phyloP scores from a whole-genome alignment of 1,284 basidiomycete species.

The Ceratorhiza oryzae-sativae region DNA sequence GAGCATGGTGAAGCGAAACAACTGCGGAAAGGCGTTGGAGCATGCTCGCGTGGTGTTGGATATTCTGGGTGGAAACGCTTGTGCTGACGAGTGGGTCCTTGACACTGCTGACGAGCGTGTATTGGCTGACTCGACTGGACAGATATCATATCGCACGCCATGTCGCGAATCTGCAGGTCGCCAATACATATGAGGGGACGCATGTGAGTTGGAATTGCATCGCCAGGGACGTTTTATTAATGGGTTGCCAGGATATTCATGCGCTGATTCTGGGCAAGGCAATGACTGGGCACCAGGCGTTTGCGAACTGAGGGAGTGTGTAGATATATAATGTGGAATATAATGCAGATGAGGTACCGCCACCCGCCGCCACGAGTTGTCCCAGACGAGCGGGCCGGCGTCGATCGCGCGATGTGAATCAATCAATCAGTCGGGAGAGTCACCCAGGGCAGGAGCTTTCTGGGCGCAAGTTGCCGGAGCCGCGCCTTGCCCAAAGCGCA shows the following conservation, averaged over 20 bases:
- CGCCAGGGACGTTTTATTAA: not conserved
- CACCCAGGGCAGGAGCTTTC: not conserved
- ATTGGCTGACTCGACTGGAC: conserved; percentile 48
- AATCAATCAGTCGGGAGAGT: not conserved
- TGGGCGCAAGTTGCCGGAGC: not conserved
- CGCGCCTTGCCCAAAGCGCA: not conserved
- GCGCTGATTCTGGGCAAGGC: conserved; percentile 90
- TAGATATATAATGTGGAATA: not conserved
- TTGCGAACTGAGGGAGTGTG: conserved; percentile 53
- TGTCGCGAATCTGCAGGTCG: conserved; percentile 89
- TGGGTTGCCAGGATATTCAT: conserved; percentile 70
- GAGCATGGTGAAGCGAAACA: conserved; percentile 94
- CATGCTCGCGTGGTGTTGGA: conserved; percentile 83
- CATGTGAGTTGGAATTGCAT: conserved; percentile 54
- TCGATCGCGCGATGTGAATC: not conserved
- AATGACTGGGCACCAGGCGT: conserved; percentile 86
- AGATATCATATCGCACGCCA: conserved; percentile 89
- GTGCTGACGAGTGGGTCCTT: conserved; percentile 86
- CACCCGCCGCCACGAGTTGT: not conserved
- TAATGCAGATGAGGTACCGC: not conserved
- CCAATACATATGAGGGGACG: conserved; percentile 90
- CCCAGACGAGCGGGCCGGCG: not conserved
- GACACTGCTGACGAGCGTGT: too few species aligned
- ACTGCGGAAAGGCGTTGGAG: conserved; percentile 89
- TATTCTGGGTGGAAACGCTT: conserved; percentile 90